These are phyloP conservation scores for Hymenoscyphus linearis DNA, from an alignment of 2,329 filamentous ascomycete genomes.

Conservation along the genomic window DNA sequence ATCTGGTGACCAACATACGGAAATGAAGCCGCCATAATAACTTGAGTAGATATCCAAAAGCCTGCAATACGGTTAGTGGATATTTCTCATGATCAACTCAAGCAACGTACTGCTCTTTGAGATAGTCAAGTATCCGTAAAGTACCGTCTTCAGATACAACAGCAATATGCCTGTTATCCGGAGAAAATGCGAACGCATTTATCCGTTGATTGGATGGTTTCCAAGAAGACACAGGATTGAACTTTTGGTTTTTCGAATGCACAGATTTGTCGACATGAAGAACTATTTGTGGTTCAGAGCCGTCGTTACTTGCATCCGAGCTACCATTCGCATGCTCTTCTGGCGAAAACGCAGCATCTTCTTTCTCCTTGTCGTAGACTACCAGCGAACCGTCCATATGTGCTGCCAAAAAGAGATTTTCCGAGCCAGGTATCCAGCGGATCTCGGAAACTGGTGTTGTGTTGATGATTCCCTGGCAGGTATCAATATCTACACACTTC, in stretches of 20 bases:
- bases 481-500: conserved; percentile 9
- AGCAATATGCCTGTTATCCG: conserved; percentile 79
- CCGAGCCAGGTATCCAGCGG: conserved; percentile 88
- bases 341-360: conserved; percentile 72
- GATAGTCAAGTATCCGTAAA: conserved; percentile 83
- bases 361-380: conserved; percentile 96
- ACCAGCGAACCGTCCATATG: conserved; percentile 88
- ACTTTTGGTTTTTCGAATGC: conserved; percentile 87
- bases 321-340: conserved; percentile 50
- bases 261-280: conserved; percentile 85
- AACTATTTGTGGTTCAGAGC: conserved; percentile 34
- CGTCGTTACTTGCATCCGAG: conserved; percentile 29
- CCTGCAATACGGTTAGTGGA: conserved; percentile 39
- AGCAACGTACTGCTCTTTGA: conserved; percentile 73
- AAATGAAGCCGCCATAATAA: conserved; percentile 90
- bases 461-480: conserved; percentile 74
- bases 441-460: conserved; percentile 80
- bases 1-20: conserved; percentile 96
- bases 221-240: conserved; percentile 89
- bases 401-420: conserved; percentile 85
- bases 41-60: conserved; percentile 82
- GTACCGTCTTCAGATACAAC: conserved; percentile 89
- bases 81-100: not conserved
- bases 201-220: conserved; percentile 86
- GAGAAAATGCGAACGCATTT: conserved; percentile 88